phyloP scores from a whole-genome alignment of 257 asterid genomes.

The Craterostigma plantagineum region DNA sequence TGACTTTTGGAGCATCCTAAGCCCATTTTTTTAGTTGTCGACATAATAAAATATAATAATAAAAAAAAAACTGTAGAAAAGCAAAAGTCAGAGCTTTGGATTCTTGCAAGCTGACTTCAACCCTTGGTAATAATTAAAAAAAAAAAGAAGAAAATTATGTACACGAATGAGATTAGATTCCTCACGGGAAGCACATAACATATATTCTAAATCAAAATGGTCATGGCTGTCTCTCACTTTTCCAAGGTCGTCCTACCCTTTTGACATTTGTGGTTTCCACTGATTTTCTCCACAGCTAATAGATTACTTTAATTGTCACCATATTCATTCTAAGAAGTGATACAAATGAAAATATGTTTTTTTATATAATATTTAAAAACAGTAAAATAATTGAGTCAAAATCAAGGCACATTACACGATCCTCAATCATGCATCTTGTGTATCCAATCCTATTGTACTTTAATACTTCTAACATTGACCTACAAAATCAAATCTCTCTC shows the following conservation, averaged over 20 bases:
- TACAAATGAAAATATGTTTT: too few relatives aligned
- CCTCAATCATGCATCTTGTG: too few relatives aligned
- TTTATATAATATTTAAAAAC: too few relatives aligned
- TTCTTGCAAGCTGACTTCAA: conserved; percentile 23
- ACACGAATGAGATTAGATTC: conserved; percentile 28
- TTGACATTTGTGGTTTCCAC: conserved; percentile 11
- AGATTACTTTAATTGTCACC: too few relatives aligned
- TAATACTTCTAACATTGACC: neutral
- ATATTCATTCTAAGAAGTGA: too few relatives aligned
- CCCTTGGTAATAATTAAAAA: conserved; percentile 12
- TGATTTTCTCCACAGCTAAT: conserved; percentile 12
- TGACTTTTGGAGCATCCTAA: conserved; percentile 21
- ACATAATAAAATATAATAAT: neutral
- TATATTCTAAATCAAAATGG: neutral
- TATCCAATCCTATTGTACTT: neutral
- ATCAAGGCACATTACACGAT: too few relatives aligned
- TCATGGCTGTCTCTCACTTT: conserved; percentile 13
- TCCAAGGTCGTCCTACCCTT: neutral
- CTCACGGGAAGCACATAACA: conserved; percentile 6
- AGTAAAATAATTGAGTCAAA: too few relatives aligned
- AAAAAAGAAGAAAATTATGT: conserved; percentile 11
- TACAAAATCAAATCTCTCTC: too few relatives aligned
- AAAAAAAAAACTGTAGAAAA: neutral
- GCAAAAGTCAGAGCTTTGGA: conserved; percentile 40
- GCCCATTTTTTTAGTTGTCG: conserved; percentile 10